Conservation (phyloP, 441 rosid species). For the Aquilaria agallochum region DNA sequence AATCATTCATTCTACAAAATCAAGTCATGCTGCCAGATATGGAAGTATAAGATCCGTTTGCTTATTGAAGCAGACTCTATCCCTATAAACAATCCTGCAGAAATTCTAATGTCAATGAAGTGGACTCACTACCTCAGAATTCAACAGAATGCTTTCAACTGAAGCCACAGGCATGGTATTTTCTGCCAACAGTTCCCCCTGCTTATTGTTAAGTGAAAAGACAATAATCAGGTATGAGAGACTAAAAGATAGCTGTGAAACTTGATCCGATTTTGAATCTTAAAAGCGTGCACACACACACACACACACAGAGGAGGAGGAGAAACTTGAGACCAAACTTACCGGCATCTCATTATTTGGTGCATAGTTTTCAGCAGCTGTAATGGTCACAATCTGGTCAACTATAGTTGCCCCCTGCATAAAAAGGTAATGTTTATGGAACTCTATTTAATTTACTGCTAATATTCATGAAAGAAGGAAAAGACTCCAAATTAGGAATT, state of each 20-base stretch:
- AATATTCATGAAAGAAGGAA: too few relatives aligned
- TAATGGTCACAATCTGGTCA: conserved; percentile 56
- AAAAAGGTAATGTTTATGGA: conserved; percentile 1
- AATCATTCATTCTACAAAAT: neutral
- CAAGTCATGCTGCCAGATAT: conserved; percentile 2
- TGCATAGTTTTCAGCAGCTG: conserved; percentile 43
- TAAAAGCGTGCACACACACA: too few relatives aligned
- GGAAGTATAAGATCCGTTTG: neutral
- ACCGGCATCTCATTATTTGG: conserved; percentile 38
- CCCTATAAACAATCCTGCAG: too few relatives aligned
- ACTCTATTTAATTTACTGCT: too few relatives aligned
- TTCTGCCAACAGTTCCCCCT: conserved; percentile 65
- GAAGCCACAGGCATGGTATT: conserved; percentile 36
- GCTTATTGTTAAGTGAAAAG: conserved; percentile 25
- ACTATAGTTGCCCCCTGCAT: conserved; percentile 69
- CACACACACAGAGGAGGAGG: too few relatives aligned
- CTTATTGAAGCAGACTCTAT: conserved; percentile 1
- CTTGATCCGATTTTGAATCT: neutral
- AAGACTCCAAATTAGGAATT: too few relatives aligned
- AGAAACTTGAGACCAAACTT: conserved; percentile 3
- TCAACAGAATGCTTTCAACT: conserved; percentile 29
- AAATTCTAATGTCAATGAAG: too few relatives aligned
- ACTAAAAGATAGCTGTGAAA: conserved; percentile 11
- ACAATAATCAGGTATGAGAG: conserved; percentile 9
- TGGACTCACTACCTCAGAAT: conserved; percentile 43